Evolutionary conservation across 83 land plant species (phyloP), one percentile per base, ranked within the genome.

Genomic region (Picea engelmannii): DNA sequence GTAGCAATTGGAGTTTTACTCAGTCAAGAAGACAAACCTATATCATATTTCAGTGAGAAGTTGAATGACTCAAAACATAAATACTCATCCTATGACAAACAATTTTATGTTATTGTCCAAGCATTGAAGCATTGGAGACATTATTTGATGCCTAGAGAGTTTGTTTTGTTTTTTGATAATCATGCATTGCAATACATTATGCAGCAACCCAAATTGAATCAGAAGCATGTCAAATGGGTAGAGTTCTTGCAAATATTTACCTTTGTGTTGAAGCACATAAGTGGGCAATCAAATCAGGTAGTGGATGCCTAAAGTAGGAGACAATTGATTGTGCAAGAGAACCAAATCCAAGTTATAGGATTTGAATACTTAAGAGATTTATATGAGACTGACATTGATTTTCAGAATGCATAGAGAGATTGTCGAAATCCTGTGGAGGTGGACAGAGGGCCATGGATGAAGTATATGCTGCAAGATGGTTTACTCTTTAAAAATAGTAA

Each of bases 1-100:
- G 66, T 84, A 2, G 86, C 79, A 3, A 81, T 84, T 73, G 86
- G 86, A 2, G 44, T 2, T 4, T 52, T 73, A 4, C 44, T 84
- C 6, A 38, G 52, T 31, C 80, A 81, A n/a, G 42, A 81, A 0
- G 66, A 21, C 0, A 60, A 23, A 52, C 71, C 85, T 1, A 25
- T 69, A 1, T 70, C 68, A 16, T 27, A 73, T 73, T 81, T 60
- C 16, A 69, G 66, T 9, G 83, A 80, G 21, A 79, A 81, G 23
- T 3, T 67, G 4, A 62, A 8, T 38, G 4, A 31, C 2, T 5
- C 65, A 6, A 12, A 38, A 23, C 40, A 58, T 2, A 18, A 74
- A 20, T 81, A 81, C 27, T 75, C 21, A 0, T 66, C 59, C 2
- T 79, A 83, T 64, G 84, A 83, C 47, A 76, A 77, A 2, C 73